A percentile compares a stretch with the other conserved stretches of the same genome.
phyloP scores from a whole-genome alignment of 805 yeast genomes.

The Starmerella scarabaei region DNA sequence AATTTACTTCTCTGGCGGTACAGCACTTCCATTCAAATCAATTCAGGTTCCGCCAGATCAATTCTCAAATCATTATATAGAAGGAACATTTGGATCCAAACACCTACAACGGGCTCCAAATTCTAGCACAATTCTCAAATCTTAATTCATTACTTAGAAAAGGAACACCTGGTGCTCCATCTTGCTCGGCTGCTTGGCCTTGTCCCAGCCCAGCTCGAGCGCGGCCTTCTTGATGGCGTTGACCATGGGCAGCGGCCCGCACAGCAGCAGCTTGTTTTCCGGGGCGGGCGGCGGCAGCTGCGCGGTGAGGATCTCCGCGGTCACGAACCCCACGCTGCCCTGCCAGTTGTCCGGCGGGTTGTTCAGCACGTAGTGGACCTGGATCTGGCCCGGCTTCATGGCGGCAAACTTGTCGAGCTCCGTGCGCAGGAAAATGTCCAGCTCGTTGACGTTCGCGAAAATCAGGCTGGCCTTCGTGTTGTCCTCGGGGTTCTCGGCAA shows the following conservation, averaged over 20 bases:
- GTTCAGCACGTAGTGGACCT: conserved; percentile 62
- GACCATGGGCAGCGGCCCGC: conserved; percentile 94
- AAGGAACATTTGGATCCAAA: too few species aligned
- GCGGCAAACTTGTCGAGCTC: conserved; percentile 60
- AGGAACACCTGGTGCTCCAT: conserved; percentile 84
- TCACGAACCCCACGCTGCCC: conserved; percentile 69
- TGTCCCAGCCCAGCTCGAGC: conserved; percentile 56
- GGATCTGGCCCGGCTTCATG: conserved; percentile 33
- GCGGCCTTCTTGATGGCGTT: conserved; percentile 74
- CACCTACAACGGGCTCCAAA: too few species aligned
- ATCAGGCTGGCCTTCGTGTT: conserved; percentile 59
- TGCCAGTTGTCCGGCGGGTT: conserved; percentile 57
- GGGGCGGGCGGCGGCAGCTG: conserved; percentile 49
- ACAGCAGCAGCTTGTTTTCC: conserved; percentile 59
- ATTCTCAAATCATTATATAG: too few species aligned
- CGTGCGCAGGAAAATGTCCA: conserved; percentile 65
- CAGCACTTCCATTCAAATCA: too few species aligned
- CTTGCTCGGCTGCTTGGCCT: conserved; percentile 81
- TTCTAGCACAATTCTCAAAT: too few species aligned
- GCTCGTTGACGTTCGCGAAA: conserved; percentile 69
- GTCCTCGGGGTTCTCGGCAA: conserved; percentile 64
- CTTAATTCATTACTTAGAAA: too few species aligned
- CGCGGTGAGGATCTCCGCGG: conserved; percentile 53
- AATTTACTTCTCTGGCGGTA: too few species aligned
- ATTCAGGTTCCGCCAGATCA: too few species aligned